Percentiles rank a stretch among this genome's conserved stretches.
These are phyloP conservation scores for Fusarium irregulare DNA, from an alignment of 2,329 filamentous ascomycete species.

Conservation along the genomic window DNA sequence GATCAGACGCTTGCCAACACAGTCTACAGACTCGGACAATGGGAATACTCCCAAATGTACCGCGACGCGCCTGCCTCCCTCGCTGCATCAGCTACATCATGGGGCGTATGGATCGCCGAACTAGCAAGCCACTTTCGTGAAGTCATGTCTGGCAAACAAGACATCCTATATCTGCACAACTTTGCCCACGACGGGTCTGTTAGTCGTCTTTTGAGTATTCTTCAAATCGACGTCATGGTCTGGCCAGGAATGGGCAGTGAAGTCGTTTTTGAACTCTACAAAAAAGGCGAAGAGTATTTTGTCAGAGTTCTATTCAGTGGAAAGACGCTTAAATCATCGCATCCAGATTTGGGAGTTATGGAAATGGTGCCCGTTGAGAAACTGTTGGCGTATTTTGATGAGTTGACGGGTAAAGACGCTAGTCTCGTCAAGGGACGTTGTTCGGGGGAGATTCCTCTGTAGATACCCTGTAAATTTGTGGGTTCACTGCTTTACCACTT, in stretches of 20 bases:
- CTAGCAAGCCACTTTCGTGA: conserved; percentile 73
- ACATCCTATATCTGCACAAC: conserved; percentile 74
- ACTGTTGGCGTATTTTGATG: conserved; percentile 77
- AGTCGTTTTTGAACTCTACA: conserved; percentile 79
- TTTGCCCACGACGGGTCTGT: conserved; percentile 83
- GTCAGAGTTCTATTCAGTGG: conserved; percentile 79
- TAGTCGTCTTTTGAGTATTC: conserved; percentile 71
- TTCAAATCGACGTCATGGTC: conserved; percentile 78
- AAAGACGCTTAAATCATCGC: conserved; percentile 72
- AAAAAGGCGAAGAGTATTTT: conserved; percentile 58
- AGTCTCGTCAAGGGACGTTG: conserved; percentile 55
- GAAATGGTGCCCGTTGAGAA: conserved; percentile 76
- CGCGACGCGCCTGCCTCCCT: conserved; percentile 74
- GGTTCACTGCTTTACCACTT: not conserved
- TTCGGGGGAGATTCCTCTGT: conserved; percentile 17
- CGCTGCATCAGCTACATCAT: conserved; percentile 68
- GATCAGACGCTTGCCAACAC: conserved; percentile 70
- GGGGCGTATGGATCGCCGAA: conserved; percentile 81
- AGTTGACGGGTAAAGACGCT: conserved; percentile 68
- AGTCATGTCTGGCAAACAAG: conserved; percentile 55
- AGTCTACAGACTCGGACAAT: conserved; percentile 81
- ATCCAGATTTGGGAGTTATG: conserved; percentile 73
- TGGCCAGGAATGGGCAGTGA: conserved; percentile 87
- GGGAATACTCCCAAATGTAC: conserved; percentile 84
- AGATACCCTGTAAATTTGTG: not conserved